phyloP scores from a whole-genome alignment of 306 rosid species.

The Prunus armeniaca region DNA sequence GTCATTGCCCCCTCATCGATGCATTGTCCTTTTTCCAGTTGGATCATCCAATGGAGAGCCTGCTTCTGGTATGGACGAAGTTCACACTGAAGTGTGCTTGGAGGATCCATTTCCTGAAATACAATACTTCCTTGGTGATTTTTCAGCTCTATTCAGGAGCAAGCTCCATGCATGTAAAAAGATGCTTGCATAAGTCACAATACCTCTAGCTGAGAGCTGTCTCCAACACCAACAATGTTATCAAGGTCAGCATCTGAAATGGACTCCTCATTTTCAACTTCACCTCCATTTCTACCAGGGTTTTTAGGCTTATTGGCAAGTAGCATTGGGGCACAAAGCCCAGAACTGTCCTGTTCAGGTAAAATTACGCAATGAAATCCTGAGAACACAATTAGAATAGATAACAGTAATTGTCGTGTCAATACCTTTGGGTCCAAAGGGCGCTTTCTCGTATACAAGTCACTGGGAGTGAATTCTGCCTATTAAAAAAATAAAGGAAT shows the following conservation, averaged over 20 bases:
- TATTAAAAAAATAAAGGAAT: slow-evolving; percentile 22
- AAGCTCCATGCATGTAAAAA: slow-evolving; percentile 19
- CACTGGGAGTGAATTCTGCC: slow-evolving; percentile 85
- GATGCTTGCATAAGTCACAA: slow-evolving; percentile 16
- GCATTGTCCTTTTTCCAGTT: slow-evolving; percentile 72
- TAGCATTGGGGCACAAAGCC: slow-evolving; percentile 45
- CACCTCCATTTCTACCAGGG: slow-evolving; percentile 55
- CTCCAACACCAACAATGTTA: slow-evolving; percentile 82
- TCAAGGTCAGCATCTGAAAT: slow-evolving; percentile 74
- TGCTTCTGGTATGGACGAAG: slow-evolving; percentile 90
- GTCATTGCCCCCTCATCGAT: slow-evolving; percentile 65
- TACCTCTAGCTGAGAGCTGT: slow-evolving; percentile 85
- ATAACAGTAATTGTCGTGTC: not conserved
- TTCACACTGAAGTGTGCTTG: slow-evolving; percentile 68
- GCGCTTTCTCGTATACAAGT: slow-evolving; percentile 76
- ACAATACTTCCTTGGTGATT: slow-evolving; percentile 22
- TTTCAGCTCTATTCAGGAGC: slow-evolving; percentile 18
- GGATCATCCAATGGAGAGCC: slow-evolving; percentile 89
- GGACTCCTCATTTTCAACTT: slow-evolving; percentile 53
- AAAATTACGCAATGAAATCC: slow-evolving; percentile 14
- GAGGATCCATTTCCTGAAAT: slow-evolving; percentile 86
- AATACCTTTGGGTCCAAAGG: slow-evolving; percentile 60
- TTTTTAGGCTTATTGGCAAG: slow-evolving; percentile 34
- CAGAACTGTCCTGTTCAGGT: slow-evolving; percentile 40
- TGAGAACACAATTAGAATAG: slow-evolving; percentile 4